A percentile compares a stretch with the other conserved stretches of the same genome.
These are phyloP conservation scores for Penicillium manginii DNA, from an alignment of 495 filamentous ascomycete species.

Conservation along the genomic window DNA sequence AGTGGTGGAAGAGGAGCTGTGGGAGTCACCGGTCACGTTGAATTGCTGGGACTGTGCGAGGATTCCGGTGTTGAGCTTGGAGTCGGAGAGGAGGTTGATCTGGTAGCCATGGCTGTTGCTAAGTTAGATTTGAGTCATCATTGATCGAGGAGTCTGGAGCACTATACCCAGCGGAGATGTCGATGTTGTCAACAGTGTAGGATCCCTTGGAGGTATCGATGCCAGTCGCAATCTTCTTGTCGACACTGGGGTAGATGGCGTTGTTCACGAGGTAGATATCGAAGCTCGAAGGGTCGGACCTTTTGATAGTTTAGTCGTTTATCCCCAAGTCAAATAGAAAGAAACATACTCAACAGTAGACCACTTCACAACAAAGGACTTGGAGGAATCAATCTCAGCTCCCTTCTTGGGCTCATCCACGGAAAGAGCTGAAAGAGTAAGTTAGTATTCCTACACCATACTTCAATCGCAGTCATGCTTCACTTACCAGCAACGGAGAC, in stretches of 20 bases:
- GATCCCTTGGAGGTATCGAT: constrained; percentile 41
- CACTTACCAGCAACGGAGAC: constrained; percentile 28
- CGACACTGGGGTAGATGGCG: constrained; percentile 41
- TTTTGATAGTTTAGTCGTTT: constrained; percentile 14
- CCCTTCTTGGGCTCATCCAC: constrained; percentile 40
- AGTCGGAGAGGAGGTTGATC: constrained; percentile 41
- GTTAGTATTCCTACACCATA: constrained; percentile 7
- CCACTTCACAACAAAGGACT: constrained; percentile 43
- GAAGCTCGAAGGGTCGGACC: constrained; percentile 40
- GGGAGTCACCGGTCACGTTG: constrained; percentile 32
- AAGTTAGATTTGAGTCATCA: neutral
- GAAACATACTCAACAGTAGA: constrained; percentile 36
- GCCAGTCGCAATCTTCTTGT: constrained; percentile 47
- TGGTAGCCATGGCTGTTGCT: constrained; percentile 40
- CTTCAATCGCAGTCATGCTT: neutral
- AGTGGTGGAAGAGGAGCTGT: constrained; percentile 20
- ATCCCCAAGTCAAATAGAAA: neutral
- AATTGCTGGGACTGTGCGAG: constrained; percentile 47
- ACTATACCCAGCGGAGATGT: constrained; percentile 34
- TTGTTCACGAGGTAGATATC: constrained; percentile 47
- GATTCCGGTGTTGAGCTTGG: constrained; percentile 38
- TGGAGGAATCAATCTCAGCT: constrained; percentile 30
- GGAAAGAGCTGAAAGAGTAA: constrained; percentile 28
- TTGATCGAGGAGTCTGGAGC: neutral
- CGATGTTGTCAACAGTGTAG: constrained; percentile 33